A percentile compares a stretch with the other conserved stretches of the same genome.
Evolutionary conservation across 1,284 basidiomycete species (phyloP).

Genomic region (Melanopsichium pennsylvanicum): DNA sequence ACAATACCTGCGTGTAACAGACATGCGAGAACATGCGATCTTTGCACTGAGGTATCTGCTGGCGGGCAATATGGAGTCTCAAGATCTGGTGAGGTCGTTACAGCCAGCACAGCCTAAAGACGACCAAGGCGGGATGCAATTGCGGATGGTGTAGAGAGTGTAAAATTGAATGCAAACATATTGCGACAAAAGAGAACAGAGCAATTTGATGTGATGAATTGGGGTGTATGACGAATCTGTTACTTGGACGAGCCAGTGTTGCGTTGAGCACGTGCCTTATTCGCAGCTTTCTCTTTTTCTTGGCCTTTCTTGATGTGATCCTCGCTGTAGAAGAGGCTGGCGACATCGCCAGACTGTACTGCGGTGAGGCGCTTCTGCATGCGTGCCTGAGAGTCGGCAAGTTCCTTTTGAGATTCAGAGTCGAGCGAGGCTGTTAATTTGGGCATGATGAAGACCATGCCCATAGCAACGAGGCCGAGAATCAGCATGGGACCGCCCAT

Average conservation of each 20-base stretch:
- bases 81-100: constrained; percentile 43
- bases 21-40: constrained; percentile 63
- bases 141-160: constrained; percentile 26
- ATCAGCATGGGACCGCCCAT: constrained; percentile 48
- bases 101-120: constrained; percentile 23
- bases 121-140: constrained; percentile 1
- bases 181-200: not conserved
- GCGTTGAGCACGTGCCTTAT: constrained; percentile 14
- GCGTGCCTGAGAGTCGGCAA: constrained; percentile 36
- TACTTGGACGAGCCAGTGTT: constrained; percentile 19
- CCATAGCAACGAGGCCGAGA: constrained; percentile 36
- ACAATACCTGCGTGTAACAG: too few species aligned
- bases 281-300: constrained; percentile 13
- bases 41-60: constrained; percentile 59
- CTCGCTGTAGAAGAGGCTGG: constrained; percentile 36
- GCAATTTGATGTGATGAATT: not conserved
- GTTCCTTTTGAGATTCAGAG: constrained; percentile 46
- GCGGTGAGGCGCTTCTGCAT: constrained; percentile 50
- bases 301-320: constrained; percentile 24
- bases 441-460: constrained; percentile 33
- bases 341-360: constrained; percentile 46
- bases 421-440: constrained; percentile 43
- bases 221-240: not conserved
- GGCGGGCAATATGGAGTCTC: constrained; percentile 50
- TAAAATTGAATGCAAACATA: not conserved